phyloP scores from a whole-genome alignment of 106 monocot species.

The Alisma plantagoaquatica region DNA sequence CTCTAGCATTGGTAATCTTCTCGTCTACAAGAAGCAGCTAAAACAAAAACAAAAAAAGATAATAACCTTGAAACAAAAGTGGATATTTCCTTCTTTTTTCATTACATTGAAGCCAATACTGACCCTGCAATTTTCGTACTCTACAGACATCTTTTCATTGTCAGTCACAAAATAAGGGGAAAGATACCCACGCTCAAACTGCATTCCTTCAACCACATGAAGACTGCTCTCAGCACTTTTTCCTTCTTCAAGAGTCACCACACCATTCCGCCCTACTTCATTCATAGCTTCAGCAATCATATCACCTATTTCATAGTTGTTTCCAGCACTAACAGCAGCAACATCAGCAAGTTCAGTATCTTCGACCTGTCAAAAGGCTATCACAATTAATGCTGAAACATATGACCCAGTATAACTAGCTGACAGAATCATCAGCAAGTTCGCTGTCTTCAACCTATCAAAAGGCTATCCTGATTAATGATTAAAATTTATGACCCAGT shows the following conservation, averaged over 20 bases:
- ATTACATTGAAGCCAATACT: background rate
- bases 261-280: slow-evolving; percentile 92
- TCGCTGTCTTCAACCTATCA: too few relatives aligned
- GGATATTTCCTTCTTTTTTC: background rate
- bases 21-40: slow-evolving; percentile 96
- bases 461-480: too few relatives aligned
- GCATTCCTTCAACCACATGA: slow-evolving; percentile 97
- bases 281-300: slow-evolving; percentile 99
- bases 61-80: background rate
- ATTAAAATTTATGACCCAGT: too few relatives aligned
- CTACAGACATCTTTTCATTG: slow-evolving; percentile 88
- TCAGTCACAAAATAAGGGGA: slow-evolving; percentile 98
- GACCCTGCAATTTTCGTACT: slow-evolving; percentile 98
- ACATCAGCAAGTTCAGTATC: slow-evolving; percentile 96
- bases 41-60: slow-evolving; percentile 5
- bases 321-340: slow-evolving; percentile 96
- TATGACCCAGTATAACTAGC: too few relatives aligned
- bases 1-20: slow-evolving; percentile 91
- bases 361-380: too few relatives aligned
- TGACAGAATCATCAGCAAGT: too few relatives aligned
- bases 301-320: slow-evolving; percentile 84
- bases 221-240: slow-evolving; percentile 86
- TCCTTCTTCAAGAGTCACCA: slow-evolving; percentile 92
- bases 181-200: slow-evolving; percentile 92
- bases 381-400: too few relatives aligned